These are phyloP conservation scores for Alternaria triticina DNA, from an alignment of 2,329 filamentous ascomycete species.

Conservation along the genomic window DNA sequence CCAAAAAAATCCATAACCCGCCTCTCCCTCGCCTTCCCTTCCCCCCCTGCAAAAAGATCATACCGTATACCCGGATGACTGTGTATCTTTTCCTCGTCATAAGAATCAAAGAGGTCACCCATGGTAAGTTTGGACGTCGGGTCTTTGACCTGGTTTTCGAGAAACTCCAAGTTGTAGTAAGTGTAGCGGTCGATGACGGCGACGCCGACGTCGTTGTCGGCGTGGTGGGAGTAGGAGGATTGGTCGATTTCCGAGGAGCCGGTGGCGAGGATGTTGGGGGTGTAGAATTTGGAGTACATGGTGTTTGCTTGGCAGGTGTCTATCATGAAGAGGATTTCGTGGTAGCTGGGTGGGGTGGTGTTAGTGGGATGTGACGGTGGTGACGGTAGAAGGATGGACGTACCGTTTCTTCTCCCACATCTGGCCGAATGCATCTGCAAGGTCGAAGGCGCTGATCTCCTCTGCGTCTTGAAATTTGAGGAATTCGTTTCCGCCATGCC, in stretches of 20 bases:
- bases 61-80: conserved; percentile 90
- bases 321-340: conserved; percentile 99
- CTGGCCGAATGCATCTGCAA: conserved; percentile 97
- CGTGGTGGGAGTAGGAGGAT: conserved; percentile 96
- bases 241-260: conserved; percentile 96
- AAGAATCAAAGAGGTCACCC: conserved; percentile 94
- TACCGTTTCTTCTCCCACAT: conserved; percentile 99
- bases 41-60: conserved; percentile 90
- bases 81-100: conserved; percentile 93
- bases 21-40: conserved; percentile 75
- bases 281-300: conserved; percentile 98
- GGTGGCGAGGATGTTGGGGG: conserved; percentile 96
- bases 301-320: conserved; percentile 99
- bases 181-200: conserved; percentile 98
- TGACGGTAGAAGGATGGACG: conserved; percentile 6
- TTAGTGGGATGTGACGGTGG: no score
- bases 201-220: conserved; percentile 96
- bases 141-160: conserved; percentile 87
- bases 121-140: conserved; percentile 87
- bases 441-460: conserved; percentile 94
- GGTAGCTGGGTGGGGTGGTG: conserved; percentile 66
- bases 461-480: conserved; percentile 98
- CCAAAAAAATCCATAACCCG: conserved; percentile 97
- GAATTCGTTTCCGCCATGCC: conserved; percentile 96
- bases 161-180: conserved; percentile 97